Evolutionary conservation across 208 protist genomes (phyloP).

Genomic region (Crithidia acanthocephali): DNA sequence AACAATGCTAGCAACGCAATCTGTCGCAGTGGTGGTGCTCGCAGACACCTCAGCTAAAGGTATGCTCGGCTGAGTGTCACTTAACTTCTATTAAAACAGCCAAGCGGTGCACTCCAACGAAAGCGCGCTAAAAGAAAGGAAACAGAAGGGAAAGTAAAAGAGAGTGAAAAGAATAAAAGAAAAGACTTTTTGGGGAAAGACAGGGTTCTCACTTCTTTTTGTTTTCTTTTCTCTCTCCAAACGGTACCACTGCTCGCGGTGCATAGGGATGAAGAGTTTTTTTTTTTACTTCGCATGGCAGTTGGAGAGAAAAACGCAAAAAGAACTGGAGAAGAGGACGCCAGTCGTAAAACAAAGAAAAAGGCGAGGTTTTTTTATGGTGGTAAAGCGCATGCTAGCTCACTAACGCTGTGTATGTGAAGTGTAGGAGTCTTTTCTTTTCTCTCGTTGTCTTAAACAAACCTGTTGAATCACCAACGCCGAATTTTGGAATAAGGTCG

Average conservation of each 20-base stretch:
- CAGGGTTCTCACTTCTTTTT: constrained; percentile 7
- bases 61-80: background rate
- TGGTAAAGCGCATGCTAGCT: background rate
- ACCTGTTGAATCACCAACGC: background rate
- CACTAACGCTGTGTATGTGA: constrained; percentile 8
- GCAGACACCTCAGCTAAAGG: background rate
- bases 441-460: background rate
- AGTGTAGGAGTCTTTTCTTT: background rate
- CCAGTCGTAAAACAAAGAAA: background rate
- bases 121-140: background rate
- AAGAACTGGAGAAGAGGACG: background rate
- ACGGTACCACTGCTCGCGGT: too few relatives aligned
- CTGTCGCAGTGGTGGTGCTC: background rate
- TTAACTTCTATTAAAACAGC: background rate
- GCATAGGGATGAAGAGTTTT: too few relatives aligned
- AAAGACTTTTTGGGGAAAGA: constrained; percentile 12
- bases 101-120: background rate
- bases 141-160: background rate
- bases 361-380: background rate
- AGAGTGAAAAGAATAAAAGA: constrained; percentile 5
- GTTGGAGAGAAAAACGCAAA: background rate
- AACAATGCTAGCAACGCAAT: background rate
- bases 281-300: background rate
- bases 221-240: background rate
- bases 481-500: background rate